Evolutionary conservation across 2,329 filamentous ascomycete genomes (phyloP).

Genomic region (Xylaria sp.): DNA sequence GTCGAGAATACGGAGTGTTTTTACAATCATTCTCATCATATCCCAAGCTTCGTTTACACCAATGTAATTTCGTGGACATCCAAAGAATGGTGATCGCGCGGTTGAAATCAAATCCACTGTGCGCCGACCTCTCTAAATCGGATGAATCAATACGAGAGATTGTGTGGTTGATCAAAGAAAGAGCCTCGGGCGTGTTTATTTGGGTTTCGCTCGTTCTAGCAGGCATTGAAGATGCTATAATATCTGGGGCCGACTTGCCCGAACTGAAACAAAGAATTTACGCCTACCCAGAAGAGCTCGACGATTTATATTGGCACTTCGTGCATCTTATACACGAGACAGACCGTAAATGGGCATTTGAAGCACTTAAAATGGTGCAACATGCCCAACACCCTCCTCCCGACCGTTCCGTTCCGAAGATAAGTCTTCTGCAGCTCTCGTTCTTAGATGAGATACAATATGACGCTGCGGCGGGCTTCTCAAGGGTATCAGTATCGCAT

Average conservation of each 20-base stretch:
- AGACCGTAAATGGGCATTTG: slow-evolving; percentile 15
- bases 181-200: slow-evolving; percentile 41
- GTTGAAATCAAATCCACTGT: slow-evolving; percentile 19
- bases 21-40: slow-evolving; percentile 25
- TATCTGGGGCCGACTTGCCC: slow-evolving; percentile 27
- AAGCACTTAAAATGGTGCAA: slow-evolving; percentile 8
- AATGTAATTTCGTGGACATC: slow-evolving; percentile 37
- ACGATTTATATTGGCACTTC: slow-evolving; percentile 20
- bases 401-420: too few relatives aligned
- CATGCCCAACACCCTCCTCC: not conserved
- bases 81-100: slow-evolving; percentile 17
- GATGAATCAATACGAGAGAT: slow-evolving; percentile 10
- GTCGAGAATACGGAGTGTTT: slow-evolving; percentile 39
- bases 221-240: slow-evolving; percentile 32
- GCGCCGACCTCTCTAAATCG: not conserved
- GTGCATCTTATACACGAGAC: slow-evolving; percentile 8
- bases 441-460: slow-evolving; percentile 15
- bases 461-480: not conserved
- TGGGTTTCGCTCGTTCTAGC: slow-evolving; percentile 41
- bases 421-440: slow-evolving; percentile 18
- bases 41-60: slow-evolving; percentile 36
- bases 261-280: slow-evolving; percentile 26
- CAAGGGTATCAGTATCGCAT: not conserved
- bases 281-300: slow-evolving; percentile 37
- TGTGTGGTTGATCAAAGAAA: slow-evolving; percentile 12